These are phyloP conservation scores for Scalesia atractyloides DNA, from an alignment of 129 eudicot genomes.

Conservation along the genomic window DNA sequence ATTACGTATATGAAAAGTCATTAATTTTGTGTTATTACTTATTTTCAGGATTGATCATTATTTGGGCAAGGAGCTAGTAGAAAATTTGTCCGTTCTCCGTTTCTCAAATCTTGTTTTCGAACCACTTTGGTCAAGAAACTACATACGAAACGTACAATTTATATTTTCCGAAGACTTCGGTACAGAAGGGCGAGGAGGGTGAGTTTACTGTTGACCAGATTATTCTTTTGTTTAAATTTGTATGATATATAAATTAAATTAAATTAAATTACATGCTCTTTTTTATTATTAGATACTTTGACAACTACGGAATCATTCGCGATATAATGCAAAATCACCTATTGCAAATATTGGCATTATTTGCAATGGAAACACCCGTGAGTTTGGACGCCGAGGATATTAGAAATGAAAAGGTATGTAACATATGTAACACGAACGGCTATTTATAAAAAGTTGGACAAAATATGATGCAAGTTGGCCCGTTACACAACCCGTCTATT, in stretches of 20 bases:
- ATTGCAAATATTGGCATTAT: slow-evolving; percentile 83
- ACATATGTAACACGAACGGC: too few relatives aligned
- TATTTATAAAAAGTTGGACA: neutral
- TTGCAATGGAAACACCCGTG: slow-evolving; percentile 99
- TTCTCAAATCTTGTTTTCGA: slow-evolving; percentile 94
- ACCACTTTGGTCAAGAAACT: slow-evolving; percentile 97
- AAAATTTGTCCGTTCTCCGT: slow-evolving; percentile 86
- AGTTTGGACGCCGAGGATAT: slow-evolving; percentile 91
- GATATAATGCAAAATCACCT: slow-evolving; percentile 98
- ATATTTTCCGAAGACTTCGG: slow-evolving; percentile 98
- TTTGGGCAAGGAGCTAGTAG: slow-evolving; percentile 93
- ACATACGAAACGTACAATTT: slow-evolving; percentile 87
- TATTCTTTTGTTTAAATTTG: neutral
- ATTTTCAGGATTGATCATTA: slow-evolving; percentile 84
- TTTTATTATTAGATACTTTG: slow-evolving; percentile 61
- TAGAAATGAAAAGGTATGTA: slow-evolving; percentile 96
- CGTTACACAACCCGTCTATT: neutral
- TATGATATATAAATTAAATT: neutral
- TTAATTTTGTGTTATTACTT: neutral
- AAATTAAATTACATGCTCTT: neutral
- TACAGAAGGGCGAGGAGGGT: slow-evolving; percentile 97
- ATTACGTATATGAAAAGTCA: neutral
- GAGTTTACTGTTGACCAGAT: slow-evolving; percentile 24
- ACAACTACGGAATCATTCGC: slow-evolving; percentile 87
- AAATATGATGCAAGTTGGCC: neutral